Evolutionary conservation across 2,329 filamentous ascomycete genomes (phyloP), one percentile per base, ranked within the genome.

Genomic region (Aspergillus versicolor): DNA sequence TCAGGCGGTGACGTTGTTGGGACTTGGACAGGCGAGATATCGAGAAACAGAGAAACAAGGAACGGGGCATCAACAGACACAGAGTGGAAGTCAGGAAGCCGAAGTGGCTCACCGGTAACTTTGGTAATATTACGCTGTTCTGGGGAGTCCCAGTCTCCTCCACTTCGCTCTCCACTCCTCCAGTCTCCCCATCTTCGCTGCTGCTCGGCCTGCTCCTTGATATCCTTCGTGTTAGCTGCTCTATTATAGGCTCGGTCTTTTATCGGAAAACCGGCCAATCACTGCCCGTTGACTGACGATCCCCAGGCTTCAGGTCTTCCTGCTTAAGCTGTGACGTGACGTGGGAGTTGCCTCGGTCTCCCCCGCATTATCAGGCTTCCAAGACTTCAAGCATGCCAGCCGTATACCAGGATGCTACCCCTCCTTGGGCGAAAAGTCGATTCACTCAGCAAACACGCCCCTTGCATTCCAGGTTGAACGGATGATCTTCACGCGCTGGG

Each of bases 261-360:
- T 70, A 56, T 69, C 69, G 69, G 68, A 47, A 45, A 2, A 57
- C 6, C 27, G 27, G 19, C 68, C 67, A 71, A 70, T 70, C 61
- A 65, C 4, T 30, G 41, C 5, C 12, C 32, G 1, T 8, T 41
- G 49, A 59, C 57, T 48, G 42, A 48, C 59, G 64, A 66, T 65
- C 59, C 46, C 41, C n/a, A 43, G 21, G 44, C 37, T 48, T 32
- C 45, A 24, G 15, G 19, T 44, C 30, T 42, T 9, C 38, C 17
- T 22, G 24, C 38, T 34, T 24, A 30, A 12, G 30, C 41, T 27
- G 15, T 22, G 27, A 7, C 17, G 30, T 15, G 32, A 22, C 32
- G 32, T 27, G 24, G 37, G 46, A 51, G 13, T 27, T 45, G 42
- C 41, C 30, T 50, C 24, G 24, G 38, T 19, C 38, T 30, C 53